phyloP scores from a whole-genome alignment of 441 rosid species.

The Flueggea neowawraea region DNA sequence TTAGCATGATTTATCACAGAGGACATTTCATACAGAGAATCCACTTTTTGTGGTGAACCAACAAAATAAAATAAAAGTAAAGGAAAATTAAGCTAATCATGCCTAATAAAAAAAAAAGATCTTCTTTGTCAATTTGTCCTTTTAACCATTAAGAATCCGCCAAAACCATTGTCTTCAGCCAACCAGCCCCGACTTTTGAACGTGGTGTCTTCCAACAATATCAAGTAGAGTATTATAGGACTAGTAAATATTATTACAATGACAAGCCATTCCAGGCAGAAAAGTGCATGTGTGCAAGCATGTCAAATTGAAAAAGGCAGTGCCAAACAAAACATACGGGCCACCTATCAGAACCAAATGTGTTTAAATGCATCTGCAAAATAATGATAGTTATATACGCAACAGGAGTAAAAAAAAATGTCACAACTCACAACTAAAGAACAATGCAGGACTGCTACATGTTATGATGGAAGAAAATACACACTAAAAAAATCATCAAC shows the following conservation, averaged over 20 bases:
- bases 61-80: conserved; percentile 6
- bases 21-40: not conserved
- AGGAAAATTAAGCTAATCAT: conserved; percentile 16
- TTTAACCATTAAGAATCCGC: conserved; percentile 18
- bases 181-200: conserved; percentile 8
- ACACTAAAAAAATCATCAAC: conserved; percentile 12
- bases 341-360: not conserved
- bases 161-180: conserved; percentile 14
- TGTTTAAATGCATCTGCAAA: not conserved
- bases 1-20: too few relatives aligned
- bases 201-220: conserved; percentile 14
- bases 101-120: conserved; percentile 15
- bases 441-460: conserved; percentile 6
- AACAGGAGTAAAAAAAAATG: conserved; percentile 1
- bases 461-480: conserved; percentile 8
- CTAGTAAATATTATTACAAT: conserved; percentile 4
- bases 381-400: not conserved
- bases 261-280: conserved; percentile 11
- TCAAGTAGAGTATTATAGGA: conserved; percentile 2
- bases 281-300: conserved; percentile 18
- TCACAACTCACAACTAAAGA: not conserved
- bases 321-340: conserved; percentile 11
- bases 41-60: conserved; percentile 7
- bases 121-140: conserved; percentile 26
- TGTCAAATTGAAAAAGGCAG: conserved; percentile 14